A percentile compares a stretch with the other conserved stretches of the same genome.
Conservation (phyloP, 495 filamentous ascomycete species). For the Aspergillus hancockii region DNA sequence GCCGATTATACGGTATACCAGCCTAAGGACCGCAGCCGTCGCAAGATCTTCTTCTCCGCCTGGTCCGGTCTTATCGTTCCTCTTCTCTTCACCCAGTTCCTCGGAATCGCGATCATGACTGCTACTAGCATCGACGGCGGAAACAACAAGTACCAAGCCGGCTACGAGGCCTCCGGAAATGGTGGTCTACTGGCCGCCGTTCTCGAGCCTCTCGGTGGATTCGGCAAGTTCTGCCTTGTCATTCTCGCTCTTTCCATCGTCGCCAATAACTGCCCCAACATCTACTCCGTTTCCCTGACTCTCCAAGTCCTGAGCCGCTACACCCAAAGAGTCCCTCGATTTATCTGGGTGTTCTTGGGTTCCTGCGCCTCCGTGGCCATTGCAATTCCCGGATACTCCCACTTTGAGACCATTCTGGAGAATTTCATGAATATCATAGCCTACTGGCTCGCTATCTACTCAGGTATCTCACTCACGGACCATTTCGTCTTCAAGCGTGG, state of each 20-base stretch:
- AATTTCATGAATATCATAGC: constrained; percentile 81
- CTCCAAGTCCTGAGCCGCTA: constrained; percentile 68
- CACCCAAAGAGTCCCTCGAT: constrained; percentile 71
- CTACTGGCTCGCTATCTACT: constrained; percentile 86
- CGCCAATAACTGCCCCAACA: constrained; percentile 87
- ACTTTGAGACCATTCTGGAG: constrained; percentile 70
- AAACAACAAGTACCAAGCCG: constrained; percentile 55
- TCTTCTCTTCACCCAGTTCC: constrained; percentile 75
- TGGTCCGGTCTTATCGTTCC: constrained; percentile 71
- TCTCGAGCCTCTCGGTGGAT: constrained; percentile 66
- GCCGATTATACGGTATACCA: constrained; percentile 88
- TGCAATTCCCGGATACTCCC: constrained; percentile 72
- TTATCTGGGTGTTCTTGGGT: constrained; percentile 71
- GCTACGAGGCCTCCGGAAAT: constrained; percentile 62
- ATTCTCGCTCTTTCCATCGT: constrained; percentile 78
- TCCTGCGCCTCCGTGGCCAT: constrained; percentile 73
- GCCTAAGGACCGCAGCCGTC: constrained; percentile 57
- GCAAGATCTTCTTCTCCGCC: constrained; percentile 67
- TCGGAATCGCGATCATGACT: constrained; percentile 73
- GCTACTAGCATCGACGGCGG: constrained; percentile 54
- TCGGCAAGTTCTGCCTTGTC: constrained; percentile 82
- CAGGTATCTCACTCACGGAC: constrained; percentile 68
- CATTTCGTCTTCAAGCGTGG: constrained; percentile 77
- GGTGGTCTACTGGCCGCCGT: constrained; percentile 73
- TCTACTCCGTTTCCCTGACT: constrained; percentile 78